These are phyloP conservation scores for Ophiosphaerella herpotricha DNA, from an alignment of 2,329 filamentous ascomycete species.

Conservation along the genomic window DNA sequence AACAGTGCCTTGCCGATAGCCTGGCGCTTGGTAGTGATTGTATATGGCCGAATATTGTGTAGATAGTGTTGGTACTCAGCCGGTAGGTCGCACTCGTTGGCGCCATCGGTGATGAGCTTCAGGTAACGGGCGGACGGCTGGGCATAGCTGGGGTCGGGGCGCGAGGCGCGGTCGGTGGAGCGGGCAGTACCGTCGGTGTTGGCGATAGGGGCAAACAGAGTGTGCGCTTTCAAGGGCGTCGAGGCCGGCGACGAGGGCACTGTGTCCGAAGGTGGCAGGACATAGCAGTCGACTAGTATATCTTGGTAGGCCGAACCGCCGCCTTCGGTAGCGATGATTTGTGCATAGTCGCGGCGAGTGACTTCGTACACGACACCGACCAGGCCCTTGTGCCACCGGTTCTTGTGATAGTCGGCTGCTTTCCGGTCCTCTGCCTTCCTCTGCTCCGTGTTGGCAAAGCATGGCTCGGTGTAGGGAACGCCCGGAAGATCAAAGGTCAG, in stretches of 20 bases:
- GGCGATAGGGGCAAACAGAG: conserved; percentile 70
- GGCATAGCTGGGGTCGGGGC: conserved; percentile 72
- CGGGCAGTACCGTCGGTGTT: conserved; percentile 21
- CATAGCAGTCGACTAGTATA: conserved; percentile 76
- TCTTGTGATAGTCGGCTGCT: conserved; percentile 54
- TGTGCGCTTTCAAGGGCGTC: conserved; percentile 77
- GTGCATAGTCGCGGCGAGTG: conserved; percentile 77
- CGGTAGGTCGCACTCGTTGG: conserved; percentile 78
- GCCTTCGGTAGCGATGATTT: conserved; percentile 89
- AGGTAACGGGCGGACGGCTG: conserved; percentile 86
- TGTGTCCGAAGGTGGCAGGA: conserved; percentile 62
- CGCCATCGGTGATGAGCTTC: conserved; percentile 77
- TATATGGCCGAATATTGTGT: conserved; percentile 69
- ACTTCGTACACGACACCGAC: conserved; percentile 97
- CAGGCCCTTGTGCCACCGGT: conserved; percentile 77
- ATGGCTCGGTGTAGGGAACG: conserved; percentile 84
- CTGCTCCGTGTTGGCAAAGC: conserved; percentile 80
- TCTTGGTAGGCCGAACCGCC: conserved; percentile 85
- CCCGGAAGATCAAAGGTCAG: conserved; percentile 87
- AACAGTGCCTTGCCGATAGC: conserved; percentile 67
- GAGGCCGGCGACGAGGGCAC: conserved; percentile 69
- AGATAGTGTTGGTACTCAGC: conserved; percentile 78
- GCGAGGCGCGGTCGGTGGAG: conserved; percentile 52
- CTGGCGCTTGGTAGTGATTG: conserved; percentile 69
- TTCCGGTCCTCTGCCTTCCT: conserved; percentile 46